Conservation (phyloP, 495 filamentous ascomycete genomes). For the Polyplosphaeria fusca region DNA sequence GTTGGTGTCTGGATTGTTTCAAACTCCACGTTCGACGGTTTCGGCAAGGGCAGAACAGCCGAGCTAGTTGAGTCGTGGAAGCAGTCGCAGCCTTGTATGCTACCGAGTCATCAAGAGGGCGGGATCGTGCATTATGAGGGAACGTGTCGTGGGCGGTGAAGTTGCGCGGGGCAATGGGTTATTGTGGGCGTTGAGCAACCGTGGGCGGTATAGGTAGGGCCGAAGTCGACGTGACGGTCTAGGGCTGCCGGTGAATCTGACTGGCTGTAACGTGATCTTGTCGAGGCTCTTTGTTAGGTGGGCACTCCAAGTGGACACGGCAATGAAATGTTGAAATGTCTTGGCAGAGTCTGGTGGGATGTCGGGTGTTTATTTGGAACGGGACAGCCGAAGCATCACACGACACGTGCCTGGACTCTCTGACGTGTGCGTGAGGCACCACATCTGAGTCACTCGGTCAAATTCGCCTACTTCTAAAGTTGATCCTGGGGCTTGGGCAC, state of each 20-base stretch:
- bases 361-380: conserved; percentile 1
- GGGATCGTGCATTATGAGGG: conserved; percentile 24
- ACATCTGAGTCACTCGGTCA: too few species aligned
- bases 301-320: not conserved
- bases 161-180: conserved; percentile 14
- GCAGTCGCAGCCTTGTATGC: conserved; percentile 16
- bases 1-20: not conserved
- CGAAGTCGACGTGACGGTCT: not conserved
- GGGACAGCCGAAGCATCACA: conserved; percentile 6
- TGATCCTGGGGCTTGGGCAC: too few species aligned
- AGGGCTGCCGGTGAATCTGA: not conserved
- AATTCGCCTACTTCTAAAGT: too few species aligned
- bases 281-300: conserved; percentile 14
- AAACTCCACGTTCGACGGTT: not conserved
- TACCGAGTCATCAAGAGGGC: conserved; percentile 29
- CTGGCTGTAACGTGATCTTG: not conserved
- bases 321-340: conserved; percentile 10
- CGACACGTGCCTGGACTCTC: conserved; percentile 9
- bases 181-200: not conserved
- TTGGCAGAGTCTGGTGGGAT: not conserved
- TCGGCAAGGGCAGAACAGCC: conserved; percentile 12
- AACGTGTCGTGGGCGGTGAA: conserved; percentile 26
- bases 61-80: conserved; percentile 15
- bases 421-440: too few species aligned
- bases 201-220: not conserved